Evolutionary conservation across 768 basidiomycete genomes (phyloP).

Genomic region (Mycena haematopus): DNA sequence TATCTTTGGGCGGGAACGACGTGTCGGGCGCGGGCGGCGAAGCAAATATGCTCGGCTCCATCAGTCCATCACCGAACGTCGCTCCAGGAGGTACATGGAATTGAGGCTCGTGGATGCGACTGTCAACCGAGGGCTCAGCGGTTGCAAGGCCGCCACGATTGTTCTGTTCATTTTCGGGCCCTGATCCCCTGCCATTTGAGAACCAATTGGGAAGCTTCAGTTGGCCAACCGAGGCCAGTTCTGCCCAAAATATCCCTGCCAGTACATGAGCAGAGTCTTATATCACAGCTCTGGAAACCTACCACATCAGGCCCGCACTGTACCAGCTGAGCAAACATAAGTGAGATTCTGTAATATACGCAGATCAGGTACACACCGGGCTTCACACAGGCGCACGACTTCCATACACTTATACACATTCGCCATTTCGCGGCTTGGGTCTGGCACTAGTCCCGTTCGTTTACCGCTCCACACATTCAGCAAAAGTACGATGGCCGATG

Average conservation of each 20-base stretch:
- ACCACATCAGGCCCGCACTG: not conserved
- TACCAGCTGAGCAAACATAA: not conserved
- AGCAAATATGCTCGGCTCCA: not conserved
- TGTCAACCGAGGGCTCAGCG: too few species aligned
- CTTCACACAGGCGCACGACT: conserved; percentile 50
- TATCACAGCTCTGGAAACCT: not conserved
- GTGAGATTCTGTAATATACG: conserved; percentile 55
- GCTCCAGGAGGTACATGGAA: too few species aligned
- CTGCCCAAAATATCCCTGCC: conserved; percentile 28
- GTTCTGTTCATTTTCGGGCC: not conserved
- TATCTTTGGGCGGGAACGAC: not conserved
- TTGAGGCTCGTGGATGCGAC: too few species aligned
- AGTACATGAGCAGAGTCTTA: not conserved
- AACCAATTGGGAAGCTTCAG: not conserved
- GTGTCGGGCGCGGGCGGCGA: not conserved
- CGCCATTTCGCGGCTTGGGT: conserved; percentile 57
- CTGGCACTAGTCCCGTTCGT: conserved; percentile 50
- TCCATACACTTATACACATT: conserved; percentile 67
- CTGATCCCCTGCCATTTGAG: not conserved
- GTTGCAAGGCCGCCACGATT: too few species aligned
- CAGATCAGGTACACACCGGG: conserved; percentile 40
- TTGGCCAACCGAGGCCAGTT: conserved; percentile 29
- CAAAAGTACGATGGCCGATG: conserved; percentile 53
- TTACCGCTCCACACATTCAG: conserved; percentile 71
- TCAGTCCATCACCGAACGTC: not conserved